Evolutionary conservation across 176 grass and related monocot species (phyloP), one percentile per base, ranked within the genome.

Genomic region (Ensete glaucum): DNA sequence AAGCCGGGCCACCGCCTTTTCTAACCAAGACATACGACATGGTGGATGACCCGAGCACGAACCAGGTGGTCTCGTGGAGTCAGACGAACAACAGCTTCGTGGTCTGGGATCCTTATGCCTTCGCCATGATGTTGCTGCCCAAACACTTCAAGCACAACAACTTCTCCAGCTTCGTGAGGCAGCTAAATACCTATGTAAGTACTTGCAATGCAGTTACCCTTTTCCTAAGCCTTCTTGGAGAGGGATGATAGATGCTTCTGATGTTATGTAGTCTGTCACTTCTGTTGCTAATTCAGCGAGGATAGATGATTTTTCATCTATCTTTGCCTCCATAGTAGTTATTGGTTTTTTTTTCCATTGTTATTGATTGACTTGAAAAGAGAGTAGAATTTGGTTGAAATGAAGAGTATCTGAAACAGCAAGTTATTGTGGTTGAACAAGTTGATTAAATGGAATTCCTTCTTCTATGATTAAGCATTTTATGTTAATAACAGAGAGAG

Each of bases 91-190:
- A 98, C 68, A 98, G 94, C 74, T 98, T 98, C 59, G 90, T 98
- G 15, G 90, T 98, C 10, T 98, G 86, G 94, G 88, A 98, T 81
- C 94, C 88, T 21, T 80, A 93, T 52, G 67, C 87, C 11, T 91
- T 98, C 54, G 85, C 94, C 9, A 93, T 75, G 1, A 85, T 77
- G 65, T 53, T 93, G 50, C 81, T 98, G 27, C 94, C 88, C 0
- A 88, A 52, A 77, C 91, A 87, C 80, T 92, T 98, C 94, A 98
- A 98, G 90, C 94, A 98, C 86, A 89, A 89, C 74, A 98, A 98
- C 83, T 98, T 93, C 90, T 98, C 94, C 55, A 98, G 94, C 84
- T 98, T 98, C 64, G 94, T 98, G 25, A 85, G 94, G 57, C 94
- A 93, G 86, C 78, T 90, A 50, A 86, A 84, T 65, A 98, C 94